phyloP scores from a whole-genome alignment of 2,329 filamentous ascomycete genomes.

The Colletotrichum tropicale region DNA sequence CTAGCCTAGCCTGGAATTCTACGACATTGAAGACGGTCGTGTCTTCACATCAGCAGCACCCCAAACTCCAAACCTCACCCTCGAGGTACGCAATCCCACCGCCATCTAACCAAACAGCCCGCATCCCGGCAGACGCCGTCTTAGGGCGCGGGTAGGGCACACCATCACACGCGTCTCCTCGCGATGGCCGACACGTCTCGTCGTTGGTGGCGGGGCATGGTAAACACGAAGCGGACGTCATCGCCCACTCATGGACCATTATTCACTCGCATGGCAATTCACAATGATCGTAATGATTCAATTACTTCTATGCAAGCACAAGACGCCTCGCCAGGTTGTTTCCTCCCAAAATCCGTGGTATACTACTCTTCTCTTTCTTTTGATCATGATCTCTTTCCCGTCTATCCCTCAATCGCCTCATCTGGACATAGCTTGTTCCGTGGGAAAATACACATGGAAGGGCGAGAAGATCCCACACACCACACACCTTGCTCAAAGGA shows the following conservation, averaged over 20 bases:
- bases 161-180: background rate
- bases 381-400: background rate
- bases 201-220: accelerated
- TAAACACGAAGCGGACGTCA: background rate
- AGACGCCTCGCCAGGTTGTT: conserved; percentile 12
- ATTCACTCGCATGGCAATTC: accelerated
- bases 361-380: background rate
- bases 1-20: too few relatives aligned
- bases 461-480: background rate
- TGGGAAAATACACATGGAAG: background rate
- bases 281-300: background rate
- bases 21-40: too few relatives aligned
- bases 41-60: background rate
- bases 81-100: background rate
- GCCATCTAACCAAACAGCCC: background rate
- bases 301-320: conserved; percentile 11
- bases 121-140: background rate
- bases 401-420: conserved; percentile 6
- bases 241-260: background rate
- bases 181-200: background rate
- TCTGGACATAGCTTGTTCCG: background rate
- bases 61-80: background rate
- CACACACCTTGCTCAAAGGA: background rate
- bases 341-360: conserved; percentile 1
- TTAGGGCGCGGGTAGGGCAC: background rate